Evolutionary conservation across 257 asterid species (phyloP).

Genomic region (Fraxinus cuspidata): DNA sequence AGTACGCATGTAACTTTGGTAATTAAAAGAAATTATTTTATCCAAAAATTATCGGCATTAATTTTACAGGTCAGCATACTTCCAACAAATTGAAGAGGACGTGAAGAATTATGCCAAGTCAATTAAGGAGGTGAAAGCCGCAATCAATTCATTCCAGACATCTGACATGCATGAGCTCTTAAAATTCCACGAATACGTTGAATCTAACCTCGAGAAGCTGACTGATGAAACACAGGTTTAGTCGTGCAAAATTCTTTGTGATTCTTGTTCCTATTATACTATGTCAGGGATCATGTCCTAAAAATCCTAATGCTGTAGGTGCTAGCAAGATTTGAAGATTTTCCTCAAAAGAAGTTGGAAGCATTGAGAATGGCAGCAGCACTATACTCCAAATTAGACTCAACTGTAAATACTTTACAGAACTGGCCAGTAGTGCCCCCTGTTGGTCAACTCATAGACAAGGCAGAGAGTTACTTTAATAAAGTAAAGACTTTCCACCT

Average conservation of each 20-base stretch:
- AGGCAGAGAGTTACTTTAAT: conserved; percentile 66
- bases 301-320: conserved; percentile 43
- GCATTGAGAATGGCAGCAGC: conserved; percentile 83
- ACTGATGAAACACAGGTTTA: conserved; percentile 81
- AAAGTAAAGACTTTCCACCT: conserved; percentile 42
- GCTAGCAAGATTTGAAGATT: conserved; percentile 80
- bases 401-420: conserved; percentile 46
- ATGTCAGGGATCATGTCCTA: conserved; percentile 9
- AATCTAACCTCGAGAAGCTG: conserved; percentile 76
- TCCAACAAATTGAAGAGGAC: conserved; percentile 85
- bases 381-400: conserved; percentile 57
- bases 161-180: conserved; percentile 78
- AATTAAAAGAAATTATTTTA: not conserved
- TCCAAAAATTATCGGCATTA: not conserved
- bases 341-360: conserved; percentile 78
- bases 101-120: conserved; percentile 51
- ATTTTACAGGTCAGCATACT: conserved; percentile 76
- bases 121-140: conserved; percentile 53
- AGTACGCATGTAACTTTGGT: not conserved
- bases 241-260: not conserved
- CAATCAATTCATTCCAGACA: conserved; percentile 56
- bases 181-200: conserved; percentile 62
- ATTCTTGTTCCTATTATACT: not conserved
- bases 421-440: conserved; percentile 64
- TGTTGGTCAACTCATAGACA: conserved; percentile 58